Evolutionary conservation across 2,329 filamentous ascomycete genomes (phyloP), one percentile per base, ranked within the genome.

Genomic region (Nemania diffusa): DNA sequence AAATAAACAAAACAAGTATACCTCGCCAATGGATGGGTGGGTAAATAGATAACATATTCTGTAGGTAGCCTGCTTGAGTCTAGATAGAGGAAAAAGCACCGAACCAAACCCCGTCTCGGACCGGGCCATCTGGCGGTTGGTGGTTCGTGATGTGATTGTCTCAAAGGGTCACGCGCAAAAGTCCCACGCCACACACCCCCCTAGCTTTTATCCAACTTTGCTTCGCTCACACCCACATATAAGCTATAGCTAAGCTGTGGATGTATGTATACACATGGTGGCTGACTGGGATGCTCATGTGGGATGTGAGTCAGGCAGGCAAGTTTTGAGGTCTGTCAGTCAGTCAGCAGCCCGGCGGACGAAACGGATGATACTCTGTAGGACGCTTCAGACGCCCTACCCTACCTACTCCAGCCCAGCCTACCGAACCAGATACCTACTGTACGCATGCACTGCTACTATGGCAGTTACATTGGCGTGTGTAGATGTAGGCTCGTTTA

Each of bases 91-190:
- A n/a, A n/a, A 44, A 50, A 15, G n/a, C n/a, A 6, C 46, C 50
- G 50, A 52, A 52, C 27, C 50, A 52, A 52, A 52, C 8, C 50
- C 50, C 50, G 50, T 17, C 26, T n/a, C 22, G 15, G 15, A 29
- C 27, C 17, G 50, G 24, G 27, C 22, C 27, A 29, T 32, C 11
- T 9, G 27, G 50, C 26, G 4, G 50, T 26, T 46, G n/a, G 42
- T 50, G 46, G 22, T 50, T 50, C 46, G n/a, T 27, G 52, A 40
- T 37, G 29, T 20, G 50, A 52, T n/a, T 56, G 52, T 56, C 27
- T 53, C 50, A 51, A 27, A n/a, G 27, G 24, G 50, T 53, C 50
- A 53, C 50, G 50, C 50, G 50, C 17, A 20, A 27, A 27, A 24
- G 22, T 50, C 24, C 24, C 46, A 50, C 34, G 50, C 26, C 13